Conservation (phyloP, 257 asterid genomes). For the Agastache rugosa region DNA sequence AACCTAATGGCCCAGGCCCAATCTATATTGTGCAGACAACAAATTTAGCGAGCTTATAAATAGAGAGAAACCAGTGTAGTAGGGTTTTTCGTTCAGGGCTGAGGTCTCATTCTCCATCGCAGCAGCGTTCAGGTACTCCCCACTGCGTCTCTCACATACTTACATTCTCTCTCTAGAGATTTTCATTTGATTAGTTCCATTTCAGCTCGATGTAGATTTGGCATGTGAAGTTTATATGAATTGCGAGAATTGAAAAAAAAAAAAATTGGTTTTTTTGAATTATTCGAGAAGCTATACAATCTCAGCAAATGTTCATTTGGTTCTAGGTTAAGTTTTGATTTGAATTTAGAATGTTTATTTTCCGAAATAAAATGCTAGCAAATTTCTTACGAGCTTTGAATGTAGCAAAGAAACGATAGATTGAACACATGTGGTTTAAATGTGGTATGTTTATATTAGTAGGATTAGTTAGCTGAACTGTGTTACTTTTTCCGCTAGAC, state of each 20-base stretch:
- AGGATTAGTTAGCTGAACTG: background rate
- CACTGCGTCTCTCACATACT: background rate
- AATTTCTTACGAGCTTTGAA: background rate
- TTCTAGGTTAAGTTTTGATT: background rate
- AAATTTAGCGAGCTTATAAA: conserved; percentile 21
- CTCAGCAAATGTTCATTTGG: background rate
- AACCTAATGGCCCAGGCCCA: conserved; percentile 10
- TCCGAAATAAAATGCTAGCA: background rate
- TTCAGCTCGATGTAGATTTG: background rate
- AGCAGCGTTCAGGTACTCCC: conserved; percentile 39
- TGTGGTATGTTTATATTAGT: background rate
- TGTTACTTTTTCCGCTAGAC: too few relatives aligned
- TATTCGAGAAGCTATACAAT: background rate
- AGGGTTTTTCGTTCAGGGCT: conserved; percentile 39
- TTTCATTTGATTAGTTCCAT: background rate
- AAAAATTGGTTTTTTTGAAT: background rate
- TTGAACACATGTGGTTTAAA: background rate
- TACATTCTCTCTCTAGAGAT: background rate
- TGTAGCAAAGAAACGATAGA: background rate
- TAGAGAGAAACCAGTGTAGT: conserved; percentile 12
- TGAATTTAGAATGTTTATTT: background rate
- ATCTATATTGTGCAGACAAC: too few relatives aligned
- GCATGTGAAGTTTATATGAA: background rate
- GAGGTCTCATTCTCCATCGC: conserved; percentile 27
- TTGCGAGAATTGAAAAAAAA: background rate